Conservation (phyloP, 306 rosid genomes). For the Vachellia pachyceras region DNA sequence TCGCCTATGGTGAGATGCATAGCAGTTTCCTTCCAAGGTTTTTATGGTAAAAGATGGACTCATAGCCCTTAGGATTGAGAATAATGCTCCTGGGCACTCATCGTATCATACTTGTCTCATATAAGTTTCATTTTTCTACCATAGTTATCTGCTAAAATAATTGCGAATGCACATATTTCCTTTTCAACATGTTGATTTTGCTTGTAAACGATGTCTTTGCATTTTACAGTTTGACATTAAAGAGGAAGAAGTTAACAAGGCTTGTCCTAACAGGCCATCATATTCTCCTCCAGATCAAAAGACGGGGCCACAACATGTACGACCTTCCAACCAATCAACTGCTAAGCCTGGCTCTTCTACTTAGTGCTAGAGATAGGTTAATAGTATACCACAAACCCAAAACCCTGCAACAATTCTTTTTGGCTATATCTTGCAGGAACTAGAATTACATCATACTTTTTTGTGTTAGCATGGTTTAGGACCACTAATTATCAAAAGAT, state of each 20-base stretch:
- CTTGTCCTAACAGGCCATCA: conserved; percentile 69
- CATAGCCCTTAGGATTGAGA: conserved; percentile 4
- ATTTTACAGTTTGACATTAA: conserved; percentile 65
- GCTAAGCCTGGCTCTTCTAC: conserved; percentile 68
- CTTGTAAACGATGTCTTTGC: conserved; percentile 6
- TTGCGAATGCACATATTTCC: not conserved
- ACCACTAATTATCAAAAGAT: conserved; percentile 23
- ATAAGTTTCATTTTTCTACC: not conserved
- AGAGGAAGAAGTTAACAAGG: conserved; percentile 60
- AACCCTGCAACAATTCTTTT: conserved; percentile 27
- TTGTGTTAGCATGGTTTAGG: conserved; percentile 19
- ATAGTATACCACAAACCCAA: conserved; percentile 9
- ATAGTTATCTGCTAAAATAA: not conserved
- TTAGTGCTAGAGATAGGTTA: conserved; percentile 35
- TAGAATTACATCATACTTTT: conserved; percentile 4
- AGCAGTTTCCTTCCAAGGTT: not conserved
- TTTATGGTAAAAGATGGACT: not conserved
- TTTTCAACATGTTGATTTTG: conserved; percentile 10
- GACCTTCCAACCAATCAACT: conserved; percentile 39
- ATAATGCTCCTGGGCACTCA: not conserved
- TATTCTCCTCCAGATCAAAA: conserved; percentile 59
- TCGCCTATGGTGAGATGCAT: not conserved
- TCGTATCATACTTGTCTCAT: not conserved
- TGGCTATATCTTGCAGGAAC: conserved; percentile 24
- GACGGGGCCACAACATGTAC: conserved; percentile 51